Base-by-base conservation (phyloP, 1,284 basidiomycete genomes). In the Pseudozyma flocculosa region DNA sequence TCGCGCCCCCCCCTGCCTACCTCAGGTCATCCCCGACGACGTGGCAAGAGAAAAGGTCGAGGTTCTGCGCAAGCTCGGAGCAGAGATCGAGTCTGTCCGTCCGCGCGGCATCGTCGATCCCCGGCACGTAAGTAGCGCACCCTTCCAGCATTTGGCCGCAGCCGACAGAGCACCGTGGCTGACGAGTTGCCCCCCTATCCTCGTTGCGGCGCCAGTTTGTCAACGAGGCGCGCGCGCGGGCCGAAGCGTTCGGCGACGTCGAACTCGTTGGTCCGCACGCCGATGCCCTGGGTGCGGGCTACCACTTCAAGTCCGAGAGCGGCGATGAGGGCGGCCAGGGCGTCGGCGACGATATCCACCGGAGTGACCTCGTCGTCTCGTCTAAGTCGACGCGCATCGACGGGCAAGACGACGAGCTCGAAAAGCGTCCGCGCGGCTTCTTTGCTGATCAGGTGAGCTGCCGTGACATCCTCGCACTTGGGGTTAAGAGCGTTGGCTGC, bases 1-100 rank as follows among this genome's bases (percentile, higher is more conserved):
- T n/a, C n/a, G n/a, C 26, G 5, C 7, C 11, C 26, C 26, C 26
- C 26, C 26, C 26, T 29, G 26, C 26, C 7, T 29, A 29, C 5
- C n/a, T 26, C 44, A 94, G 75, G 88, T 79, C 43, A 68, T 78
- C 24, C 78, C 77, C 0, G 75, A 78, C 57, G 79, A 80, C 48
- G 78, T 97, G 4, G 90, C 93, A 0, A 83, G 86, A 45, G 94
- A 98, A 78, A 97, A 97, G 76, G 87, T 88, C 1, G 86, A 89
- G 64, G 86, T 91, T 0, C 81, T 98, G 14, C 82, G 85, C 47
- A 86, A 88, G 1, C 85, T 97, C 0, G 94, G 93, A 3, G 93
- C 94, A 0, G 82, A 86, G 22, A 88, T 98, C 2, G 88, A 91
- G 72, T 84, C 87, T 44, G 79, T 76, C 0, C 59, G 74, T 9